Evolutionary conservation across 169 alveolate species (phyloP).

Genomic region (Plasmodium malariae): DNA sequence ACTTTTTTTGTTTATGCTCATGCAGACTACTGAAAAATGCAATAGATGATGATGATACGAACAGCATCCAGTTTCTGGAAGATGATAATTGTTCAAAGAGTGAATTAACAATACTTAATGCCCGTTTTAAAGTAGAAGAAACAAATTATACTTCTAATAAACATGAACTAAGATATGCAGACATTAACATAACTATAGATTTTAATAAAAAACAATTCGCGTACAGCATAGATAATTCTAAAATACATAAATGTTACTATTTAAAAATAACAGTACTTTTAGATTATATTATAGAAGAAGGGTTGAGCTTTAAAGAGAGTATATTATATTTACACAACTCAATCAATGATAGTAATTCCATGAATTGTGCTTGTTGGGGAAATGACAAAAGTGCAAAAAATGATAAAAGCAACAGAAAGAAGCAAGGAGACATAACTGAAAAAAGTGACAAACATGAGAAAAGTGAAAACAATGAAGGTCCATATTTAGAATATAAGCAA

Average conservation of each 20-base stretch:
- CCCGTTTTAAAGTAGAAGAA: constrained; percentile 13
- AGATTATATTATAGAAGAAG: constrained; percentile 33
- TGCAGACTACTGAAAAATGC: constrained; percentile 48
- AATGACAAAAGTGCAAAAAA: constrained; percentile 11
- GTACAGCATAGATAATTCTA: constrained; percentile 52
- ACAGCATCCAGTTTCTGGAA: constrained; percentile 42
- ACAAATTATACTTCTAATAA: constrained; percentile 14
- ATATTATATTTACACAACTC: constrained; percentile 27
- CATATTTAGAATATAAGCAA: no score
- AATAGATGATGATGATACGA: constrained; percentile 62
- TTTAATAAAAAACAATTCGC: constrained; percentile 22
- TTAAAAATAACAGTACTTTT: constrained; percentile 20
- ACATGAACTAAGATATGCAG: constrained; percentile 36
- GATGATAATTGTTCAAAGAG: constrained; percentile 18
- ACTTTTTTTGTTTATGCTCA: not conserved
- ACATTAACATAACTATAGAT: constrained; percentile 42
- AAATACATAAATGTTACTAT: constrained; percentile 66
- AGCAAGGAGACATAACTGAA: not conserved
- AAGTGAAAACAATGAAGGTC: not conserved
- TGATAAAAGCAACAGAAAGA: not conserved
- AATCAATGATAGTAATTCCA: constrained; percentile 43
- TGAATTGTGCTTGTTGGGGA: constrained; percentile 25
- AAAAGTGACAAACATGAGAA: not conserved
- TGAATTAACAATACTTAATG: constrained; percentile 53
- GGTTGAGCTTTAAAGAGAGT: constrained; percentile 40